Base-by-base conservation (phyloP, 495 filamentous ascomycete species). In the Penicillium cosmopolitanum region DNA sequence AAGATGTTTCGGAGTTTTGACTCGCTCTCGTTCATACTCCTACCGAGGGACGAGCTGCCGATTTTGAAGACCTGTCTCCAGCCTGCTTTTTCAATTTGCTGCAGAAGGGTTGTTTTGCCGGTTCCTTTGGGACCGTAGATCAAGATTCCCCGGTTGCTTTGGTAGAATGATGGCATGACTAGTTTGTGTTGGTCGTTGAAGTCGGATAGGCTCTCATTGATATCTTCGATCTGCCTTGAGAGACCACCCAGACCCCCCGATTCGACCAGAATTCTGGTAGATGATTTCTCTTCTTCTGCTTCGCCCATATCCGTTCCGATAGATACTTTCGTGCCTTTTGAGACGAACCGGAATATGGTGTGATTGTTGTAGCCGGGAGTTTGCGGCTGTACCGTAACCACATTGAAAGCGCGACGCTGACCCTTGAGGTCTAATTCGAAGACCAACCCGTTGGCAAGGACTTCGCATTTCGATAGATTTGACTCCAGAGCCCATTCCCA, bases 81-180 rank as follows among this genome's bases (percentile, higher is more conserved):
- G 55, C 84, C 82, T 9, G 85, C 82, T n/a, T 74, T 72, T 18
- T 83, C 80, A n/a, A 96, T 82, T 52, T 83, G 82, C 28, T 85
- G 67, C 3, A 96, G 72, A 13, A 96, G 75, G 57, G 87, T 76
- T 15, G 85, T 87, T 71, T 96, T 97, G 3, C 93, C 93, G 0
- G 89, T 95, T 58, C 95, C 89, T 63, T 90, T 85, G 51, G 89
- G 84, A 46, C 95, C 92, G 75, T 95, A 85, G 44, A 98, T 78
- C 58, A 96, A 75, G 50, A 95, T 83, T 33, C 86, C 82, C 40
- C 82, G 73, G 61, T 73, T 72, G 61, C 72, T 66, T 51, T 74
- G 73, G 53, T 76, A 80, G 55, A 69, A 80, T 36, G 63, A 53
- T 56, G 76, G 82, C 74, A 82, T 76, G 16, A 43, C 63, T n/a